Base-by-base conservation (phyloP, 2,329 filamentous ascomycete genomes). In the Trichophyton schoenleinii region DNA sequence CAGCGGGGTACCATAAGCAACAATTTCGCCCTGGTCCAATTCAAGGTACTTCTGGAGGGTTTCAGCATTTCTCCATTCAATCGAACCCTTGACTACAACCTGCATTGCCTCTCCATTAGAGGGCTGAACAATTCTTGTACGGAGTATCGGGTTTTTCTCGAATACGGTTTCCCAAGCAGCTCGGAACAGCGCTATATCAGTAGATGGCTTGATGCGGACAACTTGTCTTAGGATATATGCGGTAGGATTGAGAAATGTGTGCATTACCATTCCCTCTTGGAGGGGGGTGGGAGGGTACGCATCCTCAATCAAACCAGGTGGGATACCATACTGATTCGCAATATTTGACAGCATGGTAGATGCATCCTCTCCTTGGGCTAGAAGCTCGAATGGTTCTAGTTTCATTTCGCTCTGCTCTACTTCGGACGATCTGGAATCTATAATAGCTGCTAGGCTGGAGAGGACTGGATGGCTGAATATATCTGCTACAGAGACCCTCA, bases 201-300 rank as follows among this genome's bases (percentile, higher is more conserved):
- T 28, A 28, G 31, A 20, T 57, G 53, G 8, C 28, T 28, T 57
- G 53, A 34, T 25, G 53, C 22, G 31, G 18, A 28, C 20, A 13
- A 22, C 25, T 52, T 18, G 20, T 18, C 25, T 52, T 22, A 61
- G 63, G 48, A 52, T 22, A 52, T 22, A 52, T 22, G 48, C 25
- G 22, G 15, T 52, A 31, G 48, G 15, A 4, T 41, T 41, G 38
- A 41, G 38, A 41, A 15, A 13, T 13, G 38, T 13, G 64, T 72
- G 73, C 11, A 8, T 25, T 18, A 22, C n/a, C 9, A 52, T 52
- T 22, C 72, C 75, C 66, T 76, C 74, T 61, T 77, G 75, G 0
- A 77, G 66, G 3, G 73, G 67, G 11, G 72, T 75, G 11, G 68
- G 71, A 0, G 74, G 74, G 58, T 74, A 75, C 2, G 69, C 66